Base-by-base conservation (phyloP, 1,284 basidiomycete genomes). In the Sanghuangporus sanghuang region DNA sequence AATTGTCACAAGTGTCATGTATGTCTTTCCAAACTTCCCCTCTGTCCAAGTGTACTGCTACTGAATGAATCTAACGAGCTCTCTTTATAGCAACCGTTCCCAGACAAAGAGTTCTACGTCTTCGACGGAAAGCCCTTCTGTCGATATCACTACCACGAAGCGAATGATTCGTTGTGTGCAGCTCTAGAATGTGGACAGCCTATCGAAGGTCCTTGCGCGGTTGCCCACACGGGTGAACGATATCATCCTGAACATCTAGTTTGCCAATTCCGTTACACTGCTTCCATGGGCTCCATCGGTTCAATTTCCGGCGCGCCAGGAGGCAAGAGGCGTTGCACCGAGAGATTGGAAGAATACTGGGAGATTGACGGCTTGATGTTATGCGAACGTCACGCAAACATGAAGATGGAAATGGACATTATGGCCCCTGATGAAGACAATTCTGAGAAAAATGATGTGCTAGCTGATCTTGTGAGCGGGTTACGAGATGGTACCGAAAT, bases 181-280 rank as follows among this genome's bases (percentile, higher is more conserved):
- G 84, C 90, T 2, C 72, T 82, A 3, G 78, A 78, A n/a, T 96
- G 93, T 72, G 86, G 90, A 7, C 84, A 89, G 73, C 93, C 93
- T 1, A 93, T 96, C 70, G 94, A 96, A 75, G 93, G 94, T 1
- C 85, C 92, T 0, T 96, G 93, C 71, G 91, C 94, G 11, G 85
- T 95, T 23, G 89, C 87, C 16, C 86, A 93, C 67, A 76, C 84
- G 12, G 89, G 89, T 14, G 85, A 85, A 68, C 82, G 89, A 40
- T 95, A 89, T 75, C 94, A 96, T 72, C 91, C 93, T 2, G 90
- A 91, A 64, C 92, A 95, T 71, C 81, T 96, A 69, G 76, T 84
- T 16, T 91, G 89, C 73, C 88, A 90, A 74, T 81, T 74, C 64
- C 57, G 54, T 2, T 36, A 42, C 6, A 32, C 53, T 16, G 53